Evolutionary conservation across 2,329 filamentous ascomycete genomes (phyloP), one percentile per base, ranked within the genome.

Genomic region (Zalaria obscura): DNA sequence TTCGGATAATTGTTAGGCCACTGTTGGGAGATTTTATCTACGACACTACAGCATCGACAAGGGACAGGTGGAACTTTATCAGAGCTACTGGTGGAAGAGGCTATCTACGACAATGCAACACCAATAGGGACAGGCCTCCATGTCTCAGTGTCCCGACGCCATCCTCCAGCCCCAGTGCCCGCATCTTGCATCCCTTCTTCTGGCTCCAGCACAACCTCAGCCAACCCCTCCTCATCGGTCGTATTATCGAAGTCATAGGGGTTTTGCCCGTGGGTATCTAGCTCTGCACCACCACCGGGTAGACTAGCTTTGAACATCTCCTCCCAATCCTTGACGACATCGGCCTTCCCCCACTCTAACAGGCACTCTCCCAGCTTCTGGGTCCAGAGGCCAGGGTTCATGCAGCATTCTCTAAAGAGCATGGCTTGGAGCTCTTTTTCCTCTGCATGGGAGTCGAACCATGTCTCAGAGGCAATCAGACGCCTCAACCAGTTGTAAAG

Each of bases 361-460:
- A 66, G 11, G 10, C 38, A 43, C 36, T 55, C 50, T 0, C 59
- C 63, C 5, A 67, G 48, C 41, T 50, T 51, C 59, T 40, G 34
- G 34, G 57, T 58, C 64, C 62, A 67, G 27, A 48, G 46, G 5
- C 55, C 55, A 0, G 62, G 58, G 35, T 58, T 48, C 5, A 58
- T 50, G 40, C 64, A 61, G 45, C 62, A 65, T 43, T 50, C 42
- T 18, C 40, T 35, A n/a, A 50, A 40, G 6, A 32, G 33, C 2
- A 36, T 39, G 8, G 7, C n/a, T 32, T 32, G 29, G 29, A 6
- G n/a, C 6, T 32, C 29, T 6, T 6, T 32, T 6, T 32, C 29
- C 6, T n/a, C n/a, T n/a, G n/a, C n/a, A n/a, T n/a, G n/a, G n/a
- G n/a, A n/a, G n/a, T n/a, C n/a, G n/a, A n/a, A n/a, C 29, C 29